phyloP scores from a whole-genome alignment of 345 rosid genomes.

The Jatropha curcas region DNA sequence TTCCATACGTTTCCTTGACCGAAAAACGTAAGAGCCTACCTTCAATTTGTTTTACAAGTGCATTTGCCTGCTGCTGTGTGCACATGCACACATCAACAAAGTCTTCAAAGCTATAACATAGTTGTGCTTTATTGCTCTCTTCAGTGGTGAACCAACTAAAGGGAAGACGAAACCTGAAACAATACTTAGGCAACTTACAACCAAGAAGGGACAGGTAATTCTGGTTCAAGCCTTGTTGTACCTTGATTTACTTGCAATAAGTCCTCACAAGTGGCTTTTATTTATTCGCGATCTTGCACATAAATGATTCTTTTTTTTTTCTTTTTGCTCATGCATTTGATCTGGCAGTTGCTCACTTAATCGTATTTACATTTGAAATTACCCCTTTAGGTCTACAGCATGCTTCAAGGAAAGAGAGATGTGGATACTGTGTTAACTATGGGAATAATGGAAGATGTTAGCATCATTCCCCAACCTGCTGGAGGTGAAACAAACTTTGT shows the following conservation, averaged over 20 bases:
- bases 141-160: slow-evolving; percentile 85
- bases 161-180: slow-evolving; percentile 87
- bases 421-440: slow-evolving; percentile 88
- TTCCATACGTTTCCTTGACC: slow-evolving; percentile 78
- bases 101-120: not conserved
- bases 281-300: not conserved
- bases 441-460: slow-evolving; percentile 97
- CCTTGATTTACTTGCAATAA: not conserved
- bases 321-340: not conserved
- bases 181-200: slow-evolving; percentile 86
- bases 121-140: slow-evolving; percentile 22
- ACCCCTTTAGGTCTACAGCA: slow-evolving; percentile 73
- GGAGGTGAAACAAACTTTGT: slow-evolving; percentile 60
- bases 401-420: slow-evolving; percentile 94
- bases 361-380: not conserved
- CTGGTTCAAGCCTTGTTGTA: not conserved
- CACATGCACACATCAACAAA: not conserved
- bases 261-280: not conserved
- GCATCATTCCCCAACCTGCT: slow-evolving; percentile 94
- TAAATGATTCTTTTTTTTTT: not conserved
- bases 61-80: not conserved
- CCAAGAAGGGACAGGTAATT: slow-evolving; percentile 92
- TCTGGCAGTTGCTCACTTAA: not conserved
- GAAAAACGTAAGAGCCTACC: slow-evolving; percentile 75
- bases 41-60: slow-evolving; percentile 15